These are phyloP conservation scores for Diplocarpon rosae DNA, from an alignment of 2,329 filamentous ascomycete species.

Conservation along the genomic window DNA sequence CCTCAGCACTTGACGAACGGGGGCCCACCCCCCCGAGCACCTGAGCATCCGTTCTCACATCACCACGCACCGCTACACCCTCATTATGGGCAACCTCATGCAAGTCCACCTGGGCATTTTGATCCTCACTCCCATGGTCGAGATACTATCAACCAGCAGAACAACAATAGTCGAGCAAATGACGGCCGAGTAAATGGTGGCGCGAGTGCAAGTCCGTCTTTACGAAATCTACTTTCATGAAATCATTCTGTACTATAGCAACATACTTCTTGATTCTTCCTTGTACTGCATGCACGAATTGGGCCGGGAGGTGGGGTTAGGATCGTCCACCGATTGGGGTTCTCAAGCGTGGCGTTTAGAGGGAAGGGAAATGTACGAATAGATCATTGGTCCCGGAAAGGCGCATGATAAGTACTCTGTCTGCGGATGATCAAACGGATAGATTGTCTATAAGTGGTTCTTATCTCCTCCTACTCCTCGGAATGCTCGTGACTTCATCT, in stretches of 20 bases:
- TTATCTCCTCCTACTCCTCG: not conserved
- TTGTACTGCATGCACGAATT: slow-evolving; percentile 3
- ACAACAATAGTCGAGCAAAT: slow-evolving; percentile 25
- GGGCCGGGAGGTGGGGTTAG: not conserved
- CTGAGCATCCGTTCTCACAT: slow-evolving; percentile 37
- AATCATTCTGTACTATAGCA: slow-evolving; percentile 12
- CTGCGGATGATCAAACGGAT: not conserved
- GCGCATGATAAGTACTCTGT: not conserved
- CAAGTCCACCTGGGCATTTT: slow-evolving; percentile 22
- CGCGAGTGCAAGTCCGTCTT: slow-evolving; percentile 67
- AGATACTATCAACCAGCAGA: slow-evolving; percentile 19
- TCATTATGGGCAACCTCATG: slow-evolving; percentile 25
- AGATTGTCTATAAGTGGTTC: not conserved
- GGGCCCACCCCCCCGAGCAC: slow-evolving; percentile 31
- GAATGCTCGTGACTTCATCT: slow-evolving; percentile 1
- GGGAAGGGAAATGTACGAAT: slow-evolving; percentile 3
- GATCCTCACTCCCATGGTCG: slow-evolving; percentile 24
- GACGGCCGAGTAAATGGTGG: slow-evolving; percentile 44
- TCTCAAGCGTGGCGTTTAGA: slow-evolving; percentile 16
- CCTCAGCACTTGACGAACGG: slow-evolving; percentile 28
- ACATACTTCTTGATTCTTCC: slow-evolving; percentile 1
- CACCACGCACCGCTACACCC: slow-evolving; percentile 34
- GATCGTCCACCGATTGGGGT: not conserved
- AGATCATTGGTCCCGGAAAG: not conserved
- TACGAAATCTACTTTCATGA: slow-evolving; percentile 62